Percentiles rank a stretch among this genome's conserved stretches.
Evolutionary conservation across 345 rosid genomes (phyloP).

Genomic region (Gossypium sturtianum): DNA sequence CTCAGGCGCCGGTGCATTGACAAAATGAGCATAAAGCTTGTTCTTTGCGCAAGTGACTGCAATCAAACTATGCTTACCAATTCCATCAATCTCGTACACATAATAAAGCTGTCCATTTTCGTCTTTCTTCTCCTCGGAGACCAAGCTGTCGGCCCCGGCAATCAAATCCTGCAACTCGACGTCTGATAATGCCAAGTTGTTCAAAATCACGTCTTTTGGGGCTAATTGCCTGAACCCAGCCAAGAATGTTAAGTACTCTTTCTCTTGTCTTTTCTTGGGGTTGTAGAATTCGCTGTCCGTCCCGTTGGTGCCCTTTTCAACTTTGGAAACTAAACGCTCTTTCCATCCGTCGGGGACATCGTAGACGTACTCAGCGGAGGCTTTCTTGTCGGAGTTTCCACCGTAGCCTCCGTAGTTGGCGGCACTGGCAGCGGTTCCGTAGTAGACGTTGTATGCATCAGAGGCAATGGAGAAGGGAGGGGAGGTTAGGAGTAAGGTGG

Average conservation of each 20-base stretch:
- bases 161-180: conserved; percentile 79
- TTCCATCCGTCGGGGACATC: conserved; percentile 95
- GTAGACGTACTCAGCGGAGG: conserved; percentile 86
- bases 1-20: conserved; percentile 74
- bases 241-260: conserved; percentile 77
- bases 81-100: conserved; percentile 74
- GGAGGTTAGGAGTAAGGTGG: conserved; percentile 1
- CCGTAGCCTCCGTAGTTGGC: conserved; percentile 92
- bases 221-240: conserved; percentile 76
- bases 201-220: conserved; percentile 64
- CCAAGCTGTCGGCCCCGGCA: conserved; percentile 61
- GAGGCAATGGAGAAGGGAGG: conserved; percentile 1
- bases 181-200: conserved; percentile 77
- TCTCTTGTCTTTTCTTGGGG: conserved; percentile 52
- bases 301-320: conserved; percentile 57
- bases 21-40: conserved; percentile 88
- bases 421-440: conserved; percentile 96
- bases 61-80: conserved; percentile 63
- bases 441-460: conserved; percentile 48
- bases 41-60: conserved; percentile 81
- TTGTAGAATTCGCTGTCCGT: conserved; percentile 10
- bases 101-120: conserved; percentile 51
- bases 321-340: conserved; percentile 82
- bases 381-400: conserved; percentile 79
- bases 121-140: conserved; percentile 15